A percentile compares a stretch with the other conserved stretches of the same genome.
These are phyloP conservation scores for Aspergillus heteromorphus DNA, from an alignment of 495 filamentous ascomycete genomes.

Conservation along the genomic window DNA sequence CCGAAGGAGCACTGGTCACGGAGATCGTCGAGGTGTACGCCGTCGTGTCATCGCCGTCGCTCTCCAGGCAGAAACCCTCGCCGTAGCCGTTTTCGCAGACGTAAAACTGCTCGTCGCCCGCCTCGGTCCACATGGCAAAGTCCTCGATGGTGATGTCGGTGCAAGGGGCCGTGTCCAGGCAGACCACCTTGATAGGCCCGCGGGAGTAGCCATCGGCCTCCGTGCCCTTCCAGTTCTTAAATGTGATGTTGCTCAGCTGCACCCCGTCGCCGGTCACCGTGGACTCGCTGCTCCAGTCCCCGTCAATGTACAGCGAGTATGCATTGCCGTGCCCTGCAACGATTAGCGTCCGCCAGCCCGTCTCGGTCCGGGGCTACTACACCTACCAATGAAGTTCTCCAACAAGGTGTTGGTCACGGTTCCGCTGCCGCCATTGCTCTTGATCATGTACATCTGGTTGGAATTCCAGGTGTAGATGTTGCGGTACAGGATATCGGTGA, in stretches of 20 bases:
- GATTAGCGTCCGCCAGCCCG: neutral
- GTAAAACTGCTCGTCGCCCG: slow-evolving; percentile 38
- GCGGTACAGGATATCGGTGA: slow-evolving; percentile 43
- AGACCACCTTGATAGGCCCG: slow-evolving; percentile 47
- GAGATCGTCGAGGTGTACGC: slow-evolving; percentile 32
- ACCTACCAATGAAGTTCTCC: slow-evolving; percentile 49
- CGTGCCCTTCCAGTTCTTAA: slow-evolving; percentile 54
- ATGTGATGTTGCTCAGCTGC: slow-evolving; percentile 44
- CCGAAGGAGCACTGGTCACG: slow-evolving; percentile 34
- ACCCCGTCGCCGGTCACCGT: slow-evolving; percentile 42
- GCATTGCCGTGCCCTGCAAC: slow-evolving; percentile 42
- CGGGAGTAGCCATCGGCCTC: slow-evolving; percentile 43
- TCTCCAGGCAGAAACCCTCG: slow-evolving; percentile 40
- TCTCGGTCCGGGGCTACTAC: neutral
- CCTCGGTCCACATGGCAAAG: slow-evolving; percentile 56
- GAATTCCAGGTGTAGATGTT: slow-evolving; percentile 48
- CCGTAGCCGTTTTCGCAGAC: slow-evolving; percentile 48
- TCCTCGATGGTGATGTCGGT: slow-evolving; percentile 47
- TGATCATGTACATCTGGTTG: slow-evolving; percentile 63
- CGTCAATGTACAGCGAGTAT: slow-evolving; percentile 51
- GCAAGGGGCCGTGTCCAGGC: slow-evolving; percentile 44
- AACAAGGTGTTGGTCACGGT: slow-evolving; percentile 8
- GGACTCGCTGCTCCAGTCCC: slow-evolving; percentile 44
- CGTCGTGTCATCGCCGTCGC: slow-evolving; percentile 16
- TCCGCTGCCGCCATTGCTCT: slow-evolving; percentile 53